Conservation (phyloP, 1,284 basidiomycete genomes). For the Jaminaea rosea region DNA sequence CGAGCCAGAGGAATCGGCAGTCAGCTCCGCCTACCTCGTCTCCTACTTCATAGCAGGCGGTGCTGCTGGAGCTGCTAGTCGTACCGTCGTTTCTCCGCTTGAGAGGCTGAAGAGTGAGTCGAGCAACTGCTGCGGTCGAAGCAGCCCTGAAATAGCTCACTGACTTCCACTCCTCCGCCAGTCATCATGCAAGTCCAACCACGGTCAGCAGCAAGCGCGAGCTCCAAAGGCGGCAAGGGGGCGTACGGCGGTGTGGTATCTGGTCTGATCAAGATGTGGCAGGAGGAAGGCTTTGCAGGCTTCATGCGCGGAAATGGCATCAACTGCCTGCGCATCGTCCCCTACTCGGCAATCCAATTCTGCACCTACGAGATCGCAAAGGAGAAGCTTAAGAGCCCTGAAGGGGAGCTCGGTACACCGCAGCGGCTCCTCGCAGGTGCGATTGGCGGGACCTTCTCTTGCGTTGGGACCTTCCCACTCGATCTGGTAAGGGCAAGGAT, state of each 20-base stretch:
- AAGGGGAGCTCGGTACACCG: constrained; percentile 64
- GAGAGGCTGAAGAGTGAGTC: constrained; percentile 70
- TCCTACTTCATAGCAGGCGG: constrained; percentile 63
- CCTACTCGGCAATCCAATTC: constrained; percentile 76
- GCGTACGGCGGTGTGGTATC: constrained; percentile 39
- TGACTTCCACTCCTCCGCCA: neutral
- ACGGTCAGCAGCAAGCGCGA: constrained; percentile 4
- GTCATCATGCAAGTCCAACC: constrained; percentile 63
- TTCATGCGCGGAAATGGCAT: constrained; percentile 79
- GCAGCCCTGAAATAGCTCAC: neutral
- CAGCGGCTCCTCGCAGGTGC: constrained; percentile 74
- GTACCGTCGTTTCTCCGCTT: constrained; percentile 82
- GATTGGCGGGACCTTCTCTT: constrained; percentile 79
- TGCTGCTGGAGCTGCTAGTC: constrained; percentile 55
- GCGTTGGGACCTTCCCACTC: constrained; percentile 82
- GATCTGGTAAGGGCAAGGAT: constrained; percentile 86
- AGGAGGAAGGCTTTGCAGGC: constrained; percentile 80
- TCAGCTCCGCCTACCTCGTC: constrained; percentile 23
- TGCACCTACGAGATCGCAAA: constrained; percentile 79
- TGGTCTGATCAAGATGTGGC: constrained; percentile 60
- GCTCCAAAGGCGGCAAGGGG: constrained; percentile 23
- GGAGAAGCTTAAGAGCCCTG: constrained; percentile 39
- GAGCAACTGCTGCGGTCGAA: neutral
- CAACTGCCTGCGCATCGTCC: constrained; percentile 79
- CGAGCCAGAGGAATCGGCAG: constrained; percentile 8